phyloP scores from a whole-genome alignment of 1,284 basidiomycete genomes.

The Fomitopsis palustris region DNA sequence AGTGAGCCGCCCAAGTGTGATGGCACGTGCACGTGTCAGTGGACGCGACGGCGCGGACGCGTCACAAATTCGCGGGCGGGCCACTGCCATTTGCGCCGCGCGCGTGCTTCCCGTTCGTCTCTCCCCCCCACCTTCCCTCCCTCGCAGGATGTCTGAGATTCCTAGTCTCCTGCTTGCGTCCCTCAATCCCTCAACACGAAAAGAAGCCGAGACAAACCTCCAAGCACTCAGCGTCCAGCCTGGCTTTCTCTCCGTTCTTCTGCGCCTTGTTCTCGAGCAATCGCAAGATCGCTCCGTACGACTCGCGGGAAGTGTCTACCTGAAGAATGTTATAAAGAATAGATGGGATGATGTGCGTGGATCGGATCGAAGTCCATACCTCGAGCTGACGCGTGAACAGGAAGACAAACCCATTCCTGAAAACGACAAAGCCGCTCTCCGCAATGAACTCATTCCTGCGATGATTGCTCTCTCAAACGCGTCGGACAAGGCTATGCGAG shows the following conservation, averaged over 20 bases:
- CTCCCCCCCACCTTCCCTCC: not conserved
- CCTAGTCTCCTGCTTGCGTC: slow-evolving; percentile 69
- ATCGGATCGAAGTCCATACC: not conserved
- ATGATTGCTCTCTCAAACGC: slow-evolving; percentile 75
- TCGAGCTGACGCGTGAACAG: slow-evolving; percentile 30
- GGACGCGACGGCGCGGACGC: not conserved
- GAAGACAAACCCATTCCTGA: slow-evolving; percentile 62
- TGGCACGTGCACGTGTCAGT: not conserved
- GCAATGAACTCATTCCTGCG: slow-evolving; percentile 72
- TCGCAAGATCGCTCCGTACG: slow-evolving; percentile 68
- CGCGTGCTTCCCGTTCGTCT: not conserved
- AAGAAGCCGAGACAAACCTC: slow-evolving; percentile 79
- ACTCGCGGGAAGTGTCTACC: slow-evolving; percentile 81
- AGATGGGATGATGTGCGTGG: slow-evolving; percentile 81
- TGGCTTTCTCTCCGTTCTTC: slow-evolving; percentile 76
- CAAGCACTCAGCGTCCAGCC: slow-evolving; percentile 62
- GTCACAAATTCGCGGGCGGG: not conserved
- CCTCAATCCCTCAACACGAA: slow-evolving; percentile 68
- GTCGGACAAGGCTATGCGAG: slow-evolving; percentile 64
- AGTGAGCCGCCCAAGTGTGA: too few relatives aligned
- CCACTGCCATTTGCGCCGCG: not conserved
- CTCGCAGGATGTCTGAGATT: slow-evolving; percentile 55
- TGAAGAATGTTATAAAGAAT: slow-evolving; percentile 84
- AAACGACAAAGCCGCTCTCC: slow-evolving; percentile 65
- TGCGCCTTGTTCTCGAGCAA: slow-evolving; percentile 69